Conservation (phyloP, 805 yeast genomes). For the Kregervanrija pseudodelftensis region DNA sequence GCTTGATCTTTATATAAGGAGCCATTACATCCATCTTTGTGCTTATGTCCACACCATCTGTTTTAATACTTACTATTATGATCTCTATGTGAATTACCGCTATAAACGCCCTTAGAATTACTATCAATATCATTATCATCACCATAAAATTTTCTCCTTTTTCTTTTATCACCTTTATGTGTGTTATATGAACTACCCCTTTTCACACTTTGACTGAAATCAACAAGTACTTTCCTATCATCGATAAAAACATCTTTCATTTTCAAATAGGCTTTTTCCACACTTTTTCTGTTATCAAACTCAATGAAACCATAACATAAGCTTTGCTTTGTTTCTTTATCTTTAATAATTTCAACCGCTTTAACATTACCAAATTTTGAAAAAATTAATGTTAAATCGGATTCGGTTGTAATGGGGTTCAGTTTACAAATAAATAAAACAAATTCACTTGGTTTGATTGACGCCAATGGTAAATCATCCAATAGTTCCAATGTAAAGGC, state of each 20-base stretch:
- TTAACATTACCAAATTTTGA: constrained; percentile 52
- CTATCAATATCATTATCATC: background rate
- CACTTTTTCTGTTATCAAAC: constrained; percentile 37
- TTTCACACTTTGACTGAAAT: constrained; percentile 53
- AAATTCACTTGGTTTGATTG: constrained; percentile 52
- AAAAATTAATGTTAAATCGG: constrained; percentile 49
- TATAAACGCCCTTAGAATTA: background rate
- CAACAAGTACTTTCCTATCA: constrained; percentile 57
- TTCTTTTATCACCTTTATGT: background rate
- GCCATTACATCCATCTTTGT: no score
- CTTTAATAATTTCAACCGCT: constrained; percentile 46
- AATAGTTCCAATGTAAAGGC: constrained; percentile 57
- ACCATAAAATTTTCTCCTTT: background rate
- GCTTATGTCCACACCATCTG: no score
- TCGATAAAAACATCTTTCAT: constrained; percentile 60
- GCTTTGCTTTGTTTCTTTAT: constrained; percentile 40
- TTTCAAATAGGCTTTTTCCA: constrained; percentile 56
- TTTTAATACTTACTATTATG: no score
- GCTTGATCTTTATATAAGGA: no score
- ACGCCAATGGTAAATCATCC: constrained; percentile 56
- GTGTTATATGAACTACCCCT: background rate
- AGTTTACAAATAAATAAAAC: constrained; percentile 57
- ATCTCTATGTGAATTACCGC: no score
- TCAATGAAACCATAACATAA: constrained; percentile 62
- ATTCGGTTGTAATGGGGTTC: constrained; percentile 54